Evolutionary conservation across 2,329 filamentous ascomycete genomes (phyloP), one percentile per base, ranked within the genome.

Genomic region (Passalora sequoiae): DNA sequence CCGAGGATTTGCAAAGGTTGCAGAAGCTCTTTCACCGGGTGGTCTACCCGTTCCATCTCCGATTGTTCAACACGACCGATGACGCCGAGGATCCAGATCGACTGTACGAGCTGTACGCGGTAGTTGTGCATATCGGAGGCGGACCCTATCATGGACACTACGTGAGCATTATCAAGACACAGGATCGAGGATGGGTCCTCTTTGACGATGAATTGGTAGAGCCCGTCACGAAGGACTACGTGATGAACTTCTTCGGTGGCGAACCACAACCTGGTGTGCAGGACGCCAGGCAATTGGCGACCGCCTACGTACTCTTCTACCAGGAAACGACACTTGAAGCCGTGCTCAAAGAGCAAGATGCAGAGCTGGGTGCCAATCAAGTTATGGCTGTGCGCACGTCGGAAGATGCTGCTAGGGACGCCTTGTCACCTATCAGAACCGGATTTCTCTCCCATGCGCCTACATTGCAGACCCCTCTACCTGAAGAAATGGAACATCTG

Each of bases 171-270:
- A 89, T 98, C 71, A 98, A 98, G 69, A 97, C 92, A 0, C 83
- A 94, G 60, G 92, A 97, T 61, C 81, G 87, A 40, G 92, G 92
- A 20, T 98, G 92, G 92, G 71, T 98, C 30, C 70, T 98, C 4
- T 98, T 98, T 57, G 92, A 98, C 57, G 92, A 98, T 59, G 92
- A 98, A 68, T 89, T 97, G 80, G 92, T 98, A 4, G 92, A 98
- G 64, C 92, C 92, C 0, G 92, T 98, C 4, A 89, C 96, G 65
- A 96, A 96, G 66, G 83, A 86, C 61, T 98, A 94, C 60, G 92
- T 98, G 27, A 80, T 84, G 53, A 96, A 95, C 64, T 98, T 98
- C 68, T 98, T 98, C 58, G 92, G 92, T 12, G 92, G 96, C 62
- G 88, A 86, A 60, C 61, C 62, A 4, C 50, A 61, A 21, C 60